These are phyloP conservation scores for Periconia macrospinosa DNA, from an alignment of 2,329 filamentous ascomycete genomes.

Conservation along the genomic window DNA sequence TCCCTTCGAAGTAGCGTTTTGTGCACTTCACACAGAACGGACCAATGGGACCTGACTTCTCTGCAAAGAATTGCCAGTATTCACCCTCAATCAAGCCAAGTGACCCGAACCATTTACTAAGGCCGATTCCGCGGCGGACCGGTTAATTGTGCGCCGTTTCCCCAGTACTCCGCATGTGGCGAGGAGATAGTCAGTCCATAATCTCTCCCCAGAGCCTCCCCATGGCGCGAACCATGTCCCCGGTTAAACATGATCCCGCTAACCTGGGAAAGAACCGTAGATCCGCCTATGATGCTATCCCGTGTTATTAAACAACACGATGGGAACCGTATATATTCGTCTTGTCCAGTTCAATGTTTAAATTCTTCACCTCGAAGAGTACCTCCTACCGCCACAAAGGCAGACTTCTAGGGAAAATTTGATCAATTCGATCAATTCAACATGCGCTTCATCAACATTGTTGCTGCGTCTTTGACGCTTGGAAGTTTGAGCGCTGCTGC, in stretches of 20 bases:
- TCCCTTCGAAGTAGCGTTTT: background rate
- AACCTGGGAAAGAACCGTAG: slow-evolving; percentile 12
- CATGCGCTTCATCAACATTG: slow-evolving; percentile 31
- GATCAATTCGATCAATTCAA: background rate
- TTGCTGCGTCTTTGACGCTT: slow-evolving; percentile 24
- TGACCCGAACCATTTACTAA: background rate
- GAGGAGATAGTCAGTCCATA: background rate
- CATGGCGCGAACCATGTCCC: slow-evolving; percentile 4
- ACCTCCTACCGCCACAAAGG: background rate
- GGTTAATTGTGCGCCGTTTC: background rate
- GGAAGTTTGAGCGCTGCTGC: slow-evolving; percentile 24
- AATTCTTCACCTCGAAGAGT: background rate
- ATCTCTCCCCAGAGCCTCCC: background rate
- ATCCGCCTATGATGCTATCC: background rate
- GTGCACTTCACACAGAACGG: background rate
- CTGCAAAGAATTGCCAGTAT: background rate
- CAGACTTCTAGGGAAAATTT: too few relatives aligned
- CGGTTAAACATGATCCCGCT: slow-evolving; percentile 14
- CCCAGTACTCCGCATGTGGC: background rate
- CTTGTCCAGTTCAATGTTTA: background rate
- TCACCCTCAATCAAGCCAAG: background rate
- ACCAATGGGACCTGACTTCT: background rate
- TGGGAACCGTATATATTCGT: background rate
- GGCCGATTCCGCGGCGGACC: background rate
- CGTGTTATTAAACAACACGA: background rate